Percentiles rank a stretch among this genome's conserved stretches.
These are phyloP conservation scores for Persicaria maculosa DNA, from an alignment of 148 eudicot species.

Conservation along the genomic window DNA sequence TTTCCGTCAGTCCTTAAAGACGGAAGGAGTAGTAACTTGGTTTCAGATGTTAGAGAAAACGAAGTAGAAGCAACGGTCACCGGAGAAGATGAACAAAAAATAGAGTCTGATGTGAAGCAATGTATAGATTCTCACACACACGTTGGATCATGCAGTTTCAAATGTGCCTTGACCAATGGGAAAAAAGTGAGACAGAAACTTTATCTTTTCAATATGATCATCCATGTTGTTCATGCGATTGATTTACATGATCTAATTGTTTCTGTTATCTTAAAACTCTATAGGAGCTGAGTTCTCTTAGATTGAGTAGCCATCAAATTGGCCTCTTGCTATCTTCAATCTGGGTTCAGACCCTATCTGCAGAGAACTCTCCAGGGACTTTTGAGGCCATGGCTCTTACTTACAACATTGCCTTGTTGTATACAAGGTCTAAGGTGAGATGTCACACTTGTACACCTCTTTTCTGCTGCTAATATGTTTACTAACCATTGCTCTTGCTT, in stretches of 20 bases:
- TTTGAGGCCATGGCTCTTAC: conserved; percentile 87
- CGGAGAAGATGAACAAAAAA: conserved; percentile 23
- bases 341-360: conserved; percentile 70
- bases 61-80: conserved; percentile 18
- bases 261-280: conserved; percentile 7
- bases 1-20: conserved; percentile 15
- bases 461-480: neutral
- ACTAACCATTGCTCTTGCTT: neutral
- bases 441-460: neutral
- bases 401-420: conserved; percentile 55
- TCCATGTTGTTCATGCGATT: neutral
- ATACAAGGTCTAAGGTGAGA: conserved; percentile 63
- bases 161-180: conserved; percentile 45
- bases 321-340: conserved; percentile 79
- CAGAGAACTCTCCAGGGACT: conserved; percentile 61
- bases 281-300: conserved; percentile 60
- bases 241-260: neutral
- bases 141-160: conserved; percentile 44
- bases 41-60: conserved; percentile 32
- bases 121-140: conserved; percentile 20
- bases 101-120: conserved; percentile 23
- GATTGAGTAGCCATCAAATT: conserved; percentile 84
- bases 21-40: conserved; percentile 28
- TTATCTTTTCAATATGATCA: neutral
- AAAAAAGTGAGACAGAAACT: conserved; percentile 33